A percentile compares a stretch with the other conserved stretches of the same genome.
Conservation (phyloP, 176 grass and related monocot genomes). For the Zizania latifolia region DNA sequence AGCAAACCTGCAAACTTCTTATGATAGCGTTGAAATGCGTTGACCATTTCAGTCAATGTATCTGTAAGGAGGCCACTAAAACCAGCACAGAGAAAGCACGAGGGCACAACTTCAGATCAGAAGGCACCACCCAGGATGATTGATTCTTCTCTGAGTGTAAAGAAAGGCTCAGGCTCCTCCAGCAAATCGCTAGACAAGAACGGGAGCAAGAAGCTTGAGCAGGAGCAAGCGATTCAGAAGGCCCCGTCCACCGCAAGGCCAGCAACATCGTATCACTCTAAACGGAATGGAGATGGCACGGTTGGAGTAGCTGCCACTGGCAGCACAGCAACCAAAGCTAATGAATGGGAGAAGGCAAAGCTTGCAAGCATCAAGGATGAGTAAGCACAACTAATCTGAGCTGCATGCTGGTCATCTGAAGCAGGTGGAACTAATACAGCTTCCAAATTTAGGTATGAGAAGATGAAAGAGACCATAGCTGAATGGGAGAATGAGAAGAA, state of each 20-base stretch:
- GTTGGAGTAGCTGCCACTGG: background rate
- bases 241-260: conserved; percentile 28
- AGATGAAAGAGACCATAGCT: conserved; percentile 51
- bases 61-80: conserved; percentile 34
- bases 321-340: conserved; percentile 30
- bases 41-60: conserved; percentile 37
- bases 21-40: background rate
- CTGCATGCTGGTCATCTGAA: background rate
- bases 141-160: conserved; percentile 26
- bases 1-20: background rate
- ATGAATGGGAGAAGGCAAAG: conserved; percentile 71
- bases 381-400: conserved; percentile 22
- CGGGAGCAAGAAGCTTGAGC: conserved; percentile 52
- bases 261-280: conserved; percentile 30
- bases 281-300: conserved; percentile 5
- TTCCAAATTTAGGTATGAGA: conserved; percentile 48
- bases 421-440: background rate
- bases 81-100: conserved; percentile 3
- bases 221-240: conserved; percentile 42
- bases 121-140: conserved; percentile 29
- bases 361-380: conserved; percentile 46
- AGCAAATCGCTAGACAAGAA: conserved; percentile 38
- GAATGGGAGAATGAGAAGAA: conserved; percentile 84
- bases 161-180: conserved; percentile 47
- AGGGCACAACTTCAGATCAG: conserved; percentile 1